These are phyloP conservation scores for Juncus effusus DNA, from an alignment of 176 grass and related monocot genomes.

Conservation along the genomic window DNA sequence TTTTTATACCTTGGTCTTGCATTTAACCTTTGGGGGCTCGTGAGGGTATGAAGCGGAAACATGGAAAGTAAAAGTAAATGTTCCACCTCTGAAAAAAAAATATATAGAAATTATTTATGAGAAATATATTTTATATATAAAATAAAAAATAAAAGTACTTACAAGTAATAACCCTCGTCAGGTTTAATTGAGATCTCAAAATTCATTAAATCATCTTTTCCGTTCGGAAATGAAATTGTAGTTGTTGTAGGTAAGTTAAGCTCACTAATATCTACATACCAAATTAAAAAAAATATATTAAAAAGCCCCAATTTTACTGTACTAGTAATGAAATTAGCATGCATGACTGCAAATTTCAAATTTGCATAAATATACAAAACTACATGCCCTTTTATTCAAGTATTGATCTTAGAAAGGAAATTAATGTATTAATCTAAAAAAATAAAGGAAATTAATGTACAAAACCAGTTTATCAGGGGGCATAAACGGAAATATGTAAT, in stretches of 20 bases:
- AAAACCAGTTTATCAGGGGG: too few relatives aligned
- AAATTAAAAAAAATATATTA: constrained; percentile 1
- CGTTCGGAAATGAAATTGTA: constrained; percentile 63
- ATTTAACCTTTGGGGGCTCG: constrained; percentile 65
- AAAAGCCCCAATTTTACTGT: too few relatives aligned
- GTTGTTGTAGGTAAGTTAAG: constrained; percentile 67
- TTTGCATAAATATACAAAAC: too few relatives aligned
- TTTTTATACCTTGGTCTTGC: constrained; percentile 65
- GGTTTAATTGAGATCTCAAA: constrained; percentile 53
- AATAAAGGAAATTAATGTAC: too few relatives aligned
- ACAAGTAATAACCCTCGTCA: constrained; percentile 71
- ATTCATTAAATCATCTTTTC: constrained; percentile 81
- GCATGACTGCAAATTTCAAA: background rate
- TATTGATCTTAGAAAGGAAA: too few relatives aligned
- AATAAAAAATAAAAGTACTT: constrained; percentile 20
- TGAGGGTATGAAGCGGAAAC: constrained; percentile 66
- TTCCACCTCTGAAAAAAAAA: constrained; percentile 37
- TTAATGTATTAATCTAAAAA: too few relatives aligned
- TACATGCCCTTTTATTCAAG: too few relatives aligned
- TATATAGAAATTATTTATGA: constrained; percentile 1
- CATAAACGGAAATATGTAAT: too few relatives aligned
- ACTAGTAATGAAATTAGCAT: background rate
- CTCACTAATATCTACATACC: constrained; percentile 52
- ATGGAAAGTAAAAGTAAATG: constrained; percentile 63
- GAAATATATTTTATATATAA: background rate